phyloP scores from a whole-genome alignment of 179 eudicot genomes.

The Silene noctiflora region DNA sequence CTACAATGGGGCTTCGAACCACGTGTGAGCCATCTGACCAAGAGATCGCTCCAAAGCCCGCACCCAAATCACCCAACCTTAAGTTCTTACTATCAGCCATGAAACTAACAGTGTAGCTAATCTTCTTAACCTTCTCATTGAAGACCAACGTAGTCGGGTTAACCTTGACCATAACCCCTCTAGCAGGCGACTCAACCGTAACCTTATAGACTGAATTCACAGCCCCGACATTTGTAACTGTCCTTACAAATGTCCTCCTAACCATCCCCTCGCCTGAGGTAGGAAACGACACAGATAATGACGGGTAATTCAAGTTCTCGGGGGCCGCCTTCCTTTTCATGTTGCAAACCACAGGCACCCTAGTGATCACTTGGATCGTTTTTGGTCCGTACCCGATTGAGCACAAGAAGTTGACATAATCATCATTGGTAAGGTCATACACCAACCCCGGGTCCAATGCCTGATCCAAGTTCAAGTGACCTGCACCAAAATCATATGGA shows the following conservation, averaged over 20 bases:
- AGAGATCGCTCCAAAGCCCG: constrained; percentile 65
- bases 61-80: constrained; percentile 67
- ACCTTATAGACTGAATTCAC: constrained; percentile 57
- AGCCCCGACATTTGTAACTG: constrained; percentile 75
- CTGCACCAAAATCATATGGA: constrained; percentile 74
- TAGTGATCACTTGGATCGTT: constrained; percentile 89
- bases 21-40: constrained; percentile 89
- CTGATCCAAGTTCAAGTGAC: constrained; percentile 70
- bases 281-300: constrained; percentile 67
- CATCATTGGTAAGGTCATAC: constrained; percentile 58
- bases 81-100: constrained; percentile 49
- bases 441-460: constrained; percentile 97
- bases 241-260: constrained; percentile 67
- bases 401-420: constrained; percentile 74
- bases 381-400: constrained; percentile 80
- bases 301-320: constrained; percentile 83
- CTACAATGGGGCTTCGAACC: constrained; percentile 86
- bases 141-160: constrained; percentile 59
- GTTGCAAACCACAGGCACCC: constrained; percentile 61
- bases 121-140: constrained; percentile 47
- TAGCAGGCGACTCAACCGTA: constrained; percentile 47
- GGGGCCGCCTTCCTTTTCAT: constrained; percentile 52
- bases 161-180: constrained; percentile 59
- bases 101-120: constrained; percentile 57
- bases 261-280: constrained; percentile 33